These are phyloP conservation scores for Crithidia fasciculata DNA, from an alignment of 208 protist genomes.

Conservation along the genomic window DNA sequence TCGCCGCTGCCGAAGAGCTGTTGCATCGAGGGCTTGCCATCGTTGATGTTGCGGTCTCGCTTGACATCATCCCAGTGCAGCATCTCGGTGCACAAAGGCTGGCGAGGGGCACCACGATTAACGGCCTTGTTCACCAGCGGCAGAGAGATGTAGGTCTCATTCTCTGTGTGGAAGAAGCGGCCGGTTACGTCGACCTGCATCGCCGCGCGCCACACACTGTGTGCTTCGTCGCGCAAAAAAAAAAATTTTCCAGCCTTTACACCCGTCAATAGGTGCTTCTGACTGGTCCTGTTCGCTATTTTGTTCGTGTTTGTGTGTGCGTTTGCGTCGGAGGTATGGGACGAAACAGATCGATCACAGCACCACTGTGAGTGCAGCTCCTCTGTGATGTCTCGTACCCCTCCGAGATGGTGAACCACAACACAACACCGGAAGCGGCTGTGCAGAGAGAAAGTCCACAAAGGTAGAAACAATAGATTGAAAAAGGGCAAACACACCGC, in stretches of 20 bases:
- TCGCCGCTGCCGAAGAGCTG: constrained; percentile 33
- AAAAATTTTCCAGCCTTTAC: no score
- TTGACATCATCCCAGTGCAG: constrained; percentile 83
- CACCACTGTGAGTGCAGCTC: no score
- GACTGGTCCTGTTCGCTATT: neutral
- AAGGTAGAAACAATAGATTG: no score
- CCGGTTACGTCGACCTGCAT: constrained; percentile 33
- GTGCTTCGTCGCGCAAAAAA: neutral
- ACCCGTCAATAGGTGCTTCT: no score
- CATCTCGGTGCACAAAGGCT: constrained; percentile 66
- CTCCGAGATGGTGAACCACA: no score
- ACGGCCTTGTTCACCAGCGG: constrained; percentile 23
- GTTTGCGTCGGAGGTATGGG: no score
- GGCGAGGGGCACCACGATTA: constrained; percentile 23
- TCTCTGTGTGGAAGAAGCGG: constrained; percentile 18
- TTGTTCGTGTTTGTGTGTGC: neutral
- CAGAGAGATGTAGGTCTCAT: constrained; percentile 28
- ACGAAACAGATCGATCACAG: no score
- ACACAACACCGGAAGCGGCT: no score
- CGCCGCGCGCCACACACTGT: neutral
- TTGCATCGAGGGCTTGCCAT: constrained; percentile 56
- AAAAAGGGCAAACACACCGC: no score
- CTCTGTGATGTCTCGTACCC: no score
- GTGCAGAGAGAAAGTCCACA: no score
- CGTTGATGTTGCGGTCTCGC: constrained; percentile 37